These are phyloP conservation scores for Geotrichum citri-aurantii DNA, from an alignment of 1,139 yeast genomes.

Conservation along the genomic window DNA sequence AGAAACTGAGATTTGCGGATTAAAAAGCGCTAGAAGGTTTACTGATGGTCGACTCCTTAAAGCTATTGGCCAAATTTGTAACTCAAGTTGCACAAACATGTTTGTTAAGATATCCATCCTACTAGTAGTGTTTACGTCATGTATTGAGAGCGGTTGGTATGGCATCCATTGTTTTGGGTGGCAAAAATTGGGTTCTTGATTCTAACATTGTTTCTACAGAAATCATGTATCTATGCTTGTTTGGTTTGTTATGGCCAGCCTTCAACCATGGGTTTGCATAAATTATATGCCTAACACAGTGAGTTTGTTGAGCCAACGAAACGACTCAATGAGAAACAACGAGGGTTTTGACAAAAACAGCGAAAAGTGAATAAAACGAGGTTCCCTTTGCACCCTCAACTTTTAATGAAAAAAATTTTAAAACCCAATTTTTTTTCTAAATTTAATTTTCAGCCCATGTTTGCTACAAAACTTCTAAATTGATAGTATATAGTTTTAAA, in stretches of 20 bases:
- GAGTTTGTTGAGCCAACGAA: not conserved
- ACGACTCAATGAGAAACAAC: not conserved
- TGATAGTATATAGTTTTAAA: no score
- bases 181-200: not conserved
- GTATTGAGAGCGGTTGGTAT: not conserved
- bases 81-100: not conserved
- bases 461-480: no score
- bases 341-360: not conserved
- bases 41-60: not conserved
- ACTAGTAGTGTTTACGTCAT: not conserved
- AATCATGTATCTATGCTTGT: not conserved
- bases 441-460: no score
- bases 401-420: not conserved
- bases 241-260: no score
- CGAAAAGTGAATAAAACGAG: not conserved
- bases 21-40: not conserved
- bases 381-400: not conserved
- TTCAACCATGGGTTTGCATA: no score
- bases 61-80: not conserved
- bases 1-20: no score
- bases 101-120: not conserved
- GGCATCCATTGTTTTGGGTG: not conserved
- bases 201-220: not conserved
- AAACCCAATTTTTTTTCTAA: no score
- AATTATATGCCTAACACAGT: no score